Base-by-base conservation (phyloP, 177 flowering plant species). In the Tripterygium wilfordii region DNA sequence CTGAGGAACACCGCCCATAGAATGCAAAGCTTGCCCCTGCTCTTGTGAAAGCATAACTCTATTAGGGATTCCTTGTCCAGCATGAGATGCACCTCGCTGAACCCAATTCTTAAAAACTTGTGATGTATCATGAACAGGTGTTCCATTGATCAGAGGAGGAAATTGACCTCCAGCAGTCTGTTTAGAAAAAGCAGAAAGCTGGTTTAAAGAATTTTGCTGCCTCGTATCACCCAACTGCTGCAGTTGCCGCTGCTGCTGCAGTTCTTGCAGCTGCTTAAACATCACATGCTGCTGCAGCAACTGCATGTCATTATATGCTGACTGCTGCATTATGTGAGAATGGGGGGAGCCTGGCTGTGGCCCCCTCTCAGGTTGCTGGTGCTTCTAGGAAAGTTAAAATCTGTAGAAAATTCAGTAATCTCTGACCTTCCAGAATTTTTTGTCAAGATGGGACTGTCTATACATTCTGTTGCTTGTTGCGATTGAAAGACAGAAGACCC, bases 301-400 rank as follows among this genome's bases (percentile, higher is more conserved):
- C 48, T 79, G 88, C 67, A 65, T 58, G 21, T 79, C 88, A 63
- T 32, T 51, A 19, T 68, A 42, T 25, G 73, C 79, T 42, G 75
- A 57, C 35, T 69, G 79, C 58, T 79, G 85, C 51, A 65, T 69
- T 8, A 69, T 69, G 22, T 63, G 50, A 35, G 72, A 31, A 28
- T 76, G 89, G 51, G 64, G 14, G 64, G 69, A 58, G 57, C 67
- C 64, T 24, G 58, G 56, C 31, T 72, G 71, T 49, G 61, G 79
- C 35, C 64, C 56, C 50, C 27, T 66, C 67, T 71, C 49, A 39
- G 69, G 80, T 46, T 73, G 83, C 29, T 72, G 80, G 43, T n/a
- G n/a, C 72, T 58, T 48, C 86, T 75, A 45, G 75, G 66, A 49
- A 74, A 67, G 58, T 80, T 76, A 65, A 59, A 73, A 65, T 68